phyloP scores from a whole-genome alignment of 1,284 basidiomycete genomes.

The Meira miltonrushii region DNA sequence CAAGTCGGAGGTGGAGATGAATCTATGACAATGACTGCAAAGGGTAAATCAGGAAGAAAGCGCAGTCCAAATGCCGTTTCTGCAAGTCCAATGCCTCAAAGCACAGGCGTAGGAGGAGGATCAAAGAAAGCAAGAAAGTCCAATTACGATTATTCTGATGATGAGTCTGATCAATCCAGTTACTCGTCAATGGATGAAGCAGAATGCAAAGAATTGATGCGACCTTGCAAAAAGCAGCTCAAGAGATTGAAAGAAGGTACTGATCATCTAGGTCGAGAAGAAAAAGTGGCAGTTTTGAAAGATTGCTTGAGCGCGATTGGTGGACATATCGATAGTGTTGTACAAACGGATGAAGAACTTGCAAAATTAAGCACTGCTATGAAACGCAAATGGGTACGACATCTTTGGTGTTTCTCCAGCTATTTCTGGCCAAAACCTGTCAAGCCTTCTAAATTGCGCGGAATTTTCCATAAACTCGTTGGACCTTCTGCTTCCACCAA shows the following conservation, averaged over 20 bases:
- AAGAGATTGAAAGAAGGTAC: slow-evolving; percentile 87
- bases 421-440: slow-evolving; percentile 78
- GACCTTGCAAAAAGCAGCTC: slow-evolving; percentile 94
- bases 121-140: slow-evolving; percentile 20
- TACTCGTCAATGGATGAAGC: slow-evolving; percentile 82
- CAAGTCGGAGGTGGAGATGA: not conserved
- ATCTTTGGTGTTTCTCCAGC: slow-evolving; percentile 79
- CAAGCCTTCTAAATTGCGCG: slow-evolving; percentile 6
- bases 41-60: slow-evolving; percentile 7
- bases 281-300: slow-evolving; percentile 91
- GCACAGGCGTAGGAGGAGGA: not conserved
- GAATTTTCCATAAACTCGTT: slow-evolving; percentile 15
- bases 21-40: not conserved
- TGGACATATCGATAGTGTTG: slow-evolving; percentile 78
- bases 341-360: slow-evolving; percentile 61
- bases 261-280: slow-evolving; percentile 82
- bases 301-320: slow-evolving; percentile 93
- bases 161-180: slow-evolving; percentile 35
- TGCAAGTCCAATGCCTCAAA: slow-evolving; percentile 4
- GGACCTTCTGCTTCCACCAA: not conserved
- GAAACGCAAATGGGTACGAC: slow-evolving; percentile 77
- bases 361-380: slow-evolving; percentile 62
- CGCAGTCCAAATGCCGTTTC: not conserved
- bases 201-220: slow-evolving; percentile 86
- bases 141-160: slow-evolving; percentile 23